Percentiles rank a stretch among this genome's conserved stretches.
Conservation (phyloP, 345 rosid species). For the Carallia brachiata region DNA sequence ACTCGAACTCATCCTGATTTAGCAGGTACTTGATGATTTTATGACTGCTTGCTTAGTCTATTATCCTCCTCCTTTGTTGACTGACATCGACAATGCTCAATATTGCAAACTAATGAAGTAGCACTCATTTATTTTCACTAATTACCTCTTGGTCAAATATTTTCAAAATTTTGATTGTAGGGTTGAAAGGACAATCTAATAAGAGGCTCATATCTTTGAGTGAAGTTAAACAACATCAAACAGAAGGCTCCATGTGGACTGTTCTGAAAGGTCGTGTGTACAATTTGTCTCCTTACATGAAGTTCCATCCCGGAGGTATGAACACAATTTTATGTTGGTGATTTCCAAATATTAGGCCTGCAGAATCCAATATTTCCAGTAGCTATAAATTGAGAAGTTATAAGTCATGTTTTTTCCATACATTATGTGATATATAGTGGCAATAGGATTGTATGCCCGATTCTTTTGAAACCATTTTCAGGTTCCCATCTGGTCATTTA, state of each 20-base stretch:
- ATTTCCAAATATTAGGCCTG: not conserved
- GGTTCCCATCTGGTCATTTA: too few relatives aligned
- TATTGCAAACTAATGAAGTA: not conserved
- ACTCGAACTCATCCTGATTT: constrained; percentile 82
- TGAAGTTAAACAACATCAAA: constrained; percentile 71
- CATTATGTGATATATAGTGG: too few relatives aligned
- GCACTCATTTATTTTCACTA: not conserved
- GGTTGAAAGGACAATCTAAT: constrained; percentile 79
- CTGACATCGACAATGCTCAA: not conserved
- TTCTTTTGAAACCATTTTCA: too few relatives aligned
- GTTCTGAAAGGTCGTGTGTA: constrained; percentile 86
- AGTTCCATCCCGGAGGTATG: constrained; percentile 93
- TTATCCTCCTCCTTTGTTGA: not conserved
- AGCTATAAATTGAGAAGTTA: too few relatives aligned
- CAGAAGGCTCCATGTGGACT: constrained; percentile 92
- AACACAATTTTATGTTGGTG: constrained; percentile 1
- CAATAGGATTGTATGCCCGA: too few relatives aligned
- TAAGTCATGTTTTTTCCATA: too few relatives aligned
- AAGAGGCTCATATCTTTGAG: constrained; percentile 65
- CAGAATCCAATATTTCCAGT: too few relatives aligned
- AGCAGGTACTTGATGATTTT: constrained; percentile 53
- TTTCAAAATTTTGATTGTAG: constrained; percentile 31
- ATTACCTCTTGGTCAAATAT: not conserved
- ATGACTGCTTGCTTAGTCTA: not conserved
- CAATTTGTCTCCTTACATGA: constrained; percentile 88